Base-by-base conservation (phyloP, 805 yeast species). In the Helenozyma baotianmanensis region DNA sequence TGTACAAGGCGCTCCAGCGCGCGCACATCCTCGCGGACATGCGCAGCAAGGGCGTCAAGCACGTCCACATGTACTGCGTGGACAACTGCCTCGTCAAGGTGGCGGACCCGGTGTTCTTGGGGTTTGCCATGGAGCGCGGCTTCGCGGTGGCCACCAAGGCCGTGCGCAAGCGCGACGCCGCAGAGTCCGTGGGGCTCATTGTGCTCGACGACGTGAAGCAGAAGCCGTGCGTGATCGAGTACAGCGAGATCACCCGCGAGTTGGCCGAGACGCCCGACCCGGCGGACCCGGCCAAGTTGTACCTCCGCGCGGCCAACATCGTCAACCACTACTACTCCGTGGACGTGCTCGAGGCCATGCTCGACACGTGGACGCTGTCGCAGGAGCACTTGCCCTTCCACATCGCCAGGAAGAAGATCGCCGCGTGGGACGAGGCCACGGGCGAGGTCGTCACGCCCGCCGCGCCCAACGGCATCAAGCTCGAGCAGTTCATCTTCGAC, bases 401-500 rank as follows among this genome's bases (percentile, higher is more conserved):
- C 60, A 76, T 90, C 54, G 98, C 99, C 14, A 75, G 72, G 55
- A 92, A 92, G 74, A 90, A 88, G 66, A 86, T 92, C 42, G 78
- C 86, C 3, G 52, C 54, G 13, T 71, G 76, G 30, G 77, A 79
- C 48, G 44, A 60, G 14, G 53, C 48, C 1, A 62, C 75, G 0
- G 77, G 76, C 19, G 55, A 64, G 31, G 54, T 62, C 24, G 50
- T 65, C 18, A 76, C 74, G 47, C 96, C 97, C n/a, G 47, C 67
- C 1, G 73, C 67, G 36, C 85, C 90, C 29, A 92, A 92, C 57
- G 98, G 97, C 26, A 80, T 90, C 53, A 92, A 92, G 58, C 70
- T 92, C 53, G 99, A 92, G 59, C 97, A 90, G 58, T 92, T 92
- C 51, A 95, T 92, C 36, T 92, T 92, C 64, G 99, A 92, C 54